Percentiles rank a stretch among this genome's conserved stretches.
These are phyloP conservation scores for Anthoceros angustus DNA, from an alignment of 225 moss, liverwort and hornwort species.

Conservation along the genomic window DNA sequence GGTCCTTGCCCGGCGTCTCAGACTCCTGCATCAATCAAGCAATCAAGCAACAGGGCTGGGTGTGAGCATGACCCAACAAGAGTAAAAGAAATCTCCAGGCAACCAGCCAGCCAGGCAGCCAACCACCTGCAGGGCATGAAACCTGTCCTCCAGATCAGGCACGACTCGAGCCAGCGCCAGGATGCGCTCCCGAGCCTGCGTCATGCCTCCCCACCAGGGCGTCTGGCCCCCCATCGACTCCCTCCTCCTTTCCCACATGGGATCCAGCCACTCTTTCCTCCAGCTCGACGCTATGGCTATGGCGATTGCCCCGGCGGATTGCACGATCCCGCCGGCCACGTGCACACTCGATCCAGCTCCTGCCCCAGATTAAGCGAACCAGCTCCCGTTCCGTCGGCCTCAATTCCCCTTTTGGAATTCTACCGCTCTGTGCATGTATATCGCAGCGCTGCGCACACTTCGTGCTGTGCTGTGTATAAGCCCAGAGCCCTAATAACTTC, in stretches of 20 bases:
- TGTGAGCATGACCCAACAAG: neutral
- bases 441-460: too few relatives aligned
- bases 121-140: neutral
- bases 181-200: slow-evolving; percentile 1
- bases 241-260: slow-evolving; percentile 1
- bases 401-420: too few relatives aligned
- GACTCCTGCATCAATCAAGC: neutral
- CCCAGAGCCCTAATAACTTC: too few relatives aligned
- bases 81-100: too few relatives aligned
- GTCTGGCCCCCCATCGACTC: neutral
- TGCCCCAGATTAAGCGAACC: too few relatives aligned
- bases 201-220: slow-evolving; percentile 1
- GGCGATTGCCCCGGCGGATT: neutral
- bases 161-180: neutral
- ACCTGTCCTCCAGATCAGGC: slow-evolving; percentile 2
- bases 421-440: too few relatives aligned
- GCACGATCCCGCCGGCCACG: too few relatives aligned
- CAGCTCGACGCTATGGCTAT: neutral
- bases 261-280: neutral
- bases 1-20: neutral
- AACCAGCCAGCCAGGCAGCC: too few relatives aligned
- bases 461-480: too few relatives aligned
- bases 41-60: neutral
- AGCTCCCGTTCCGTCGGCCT: too few relatives aligned
- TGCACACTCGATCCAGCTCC: too few relatives aligned